A percentile compares a stretch with the other conserved stretches of the same genome.
phyloP scores from a whole-genome alignment of 2,329 filamentous ascomycete genomes.

The Cryphonectria carpinicola region DNA sequence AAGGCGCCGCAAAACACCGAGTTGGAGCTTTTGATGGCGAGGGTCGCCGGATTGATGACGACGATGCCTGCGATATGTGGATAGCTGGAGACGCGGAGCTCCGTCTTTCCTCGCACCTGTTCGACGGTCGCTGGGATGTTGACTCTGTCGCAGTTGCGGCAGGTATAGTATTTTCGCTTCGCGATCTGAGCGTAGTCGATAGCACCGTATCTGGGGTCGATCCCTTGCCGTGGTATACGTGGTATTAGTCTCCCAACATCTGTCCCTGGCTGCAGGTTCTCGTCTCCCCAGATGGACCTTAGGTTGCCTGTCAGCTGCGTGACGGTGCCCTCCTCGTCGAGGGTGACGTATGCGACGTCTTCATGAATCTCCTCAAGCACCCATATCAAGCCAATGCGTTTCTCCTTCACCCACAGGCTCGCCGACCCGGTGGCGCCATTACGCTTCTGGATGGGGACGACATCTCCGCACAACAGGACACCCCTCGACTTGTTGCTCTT shows the following conservation, averaged over 20 bases:
- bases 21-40: conserved; percentile 90
- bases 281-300: conserved; percentile 84
- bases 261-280: conserved; percentile 67
- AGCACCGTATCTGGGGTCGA: conserved; percentile 69
- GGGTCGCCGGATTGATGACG: conserved; percentile 77
- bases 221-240: conserved; percentile 76
- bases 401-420: conserved; percentile 98
- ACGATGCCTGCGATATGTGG: conserved; percentile 97
- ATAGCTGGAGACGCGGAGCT: conserved; percentile 88
- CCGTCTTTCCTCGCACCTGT: conserved; percentile 68
- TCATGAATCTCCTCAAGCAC: conserved; percentile 97
- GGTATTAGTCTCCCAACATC: conserved; percentile 81
- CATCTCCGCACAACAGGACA: conserved; percentile 91
- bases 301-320: conserved; percentile 73
- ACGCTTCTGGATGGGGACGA: conserved; percentile 96
- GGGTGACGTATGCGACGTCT: conserved; percentile 76
- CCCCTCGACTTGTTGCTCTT: conserved; percentile 69
- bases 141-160: conserved; percentile 73
- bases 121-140: conserved; percentile 86
- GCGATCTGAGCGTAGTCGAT: conserved; percentile 78
- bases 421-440: conserved; percentile 91
- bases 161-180: conserved; percentile 80
- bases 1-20: conserved; percentile 90
- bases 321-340: conserved; percentile 79
- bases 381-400: conserved; percentile 92